A percentile compares a stretch with the other conserved stretches of the same genome.
Evolutionary conservation across 1,284 basidiomycete species (phyloP).

Genomic region (Austropuccinia psidii): DNA sequence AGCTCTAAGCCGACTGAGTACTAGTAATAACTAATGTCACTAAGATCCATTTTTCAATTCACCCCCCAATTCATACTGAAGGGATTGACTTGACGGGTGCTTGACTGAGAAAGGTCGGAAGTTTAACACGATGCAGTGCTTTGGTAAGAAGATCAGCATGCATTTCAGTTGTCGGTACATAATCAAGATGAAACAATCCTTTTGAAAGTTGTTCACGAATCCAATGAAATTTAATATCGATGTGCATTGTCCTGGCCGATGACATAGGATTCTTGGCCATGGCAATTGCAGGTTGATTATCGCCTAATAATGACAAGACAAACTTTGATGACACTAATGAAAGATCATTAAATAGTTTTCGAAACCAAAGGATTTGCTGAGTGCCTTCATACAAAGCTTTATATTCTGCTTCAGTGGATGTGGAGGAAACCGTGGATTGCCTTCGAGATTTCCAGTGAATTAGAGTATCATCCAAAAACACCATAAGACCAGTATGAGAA

Average conservation of each 20-base stretch:
- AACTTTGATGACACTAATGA: too few relatives aligned
- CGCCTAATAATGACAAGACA: too few relatives aligned
- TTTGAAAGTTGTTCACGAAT: conserved; percentile 48
- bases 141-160: conserved; percentile 52
- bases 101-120: too few relatives aligned
- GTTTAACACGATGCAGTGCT: conserved; percentile 41
- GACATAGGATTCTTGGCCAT: conserved; percentile 47
- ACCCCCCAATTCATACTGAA: too few relatives aligned
- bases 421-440: background rate
- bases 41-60: too few relatives aligned
- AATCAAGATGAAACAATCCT: conserved; percentile 44
- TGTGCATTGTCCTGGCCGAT: conserved; percentile 50
- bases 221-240: conserved; percentile 50
- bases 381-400: background rate
- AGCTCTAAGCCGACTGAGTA: too few relatives aligned
- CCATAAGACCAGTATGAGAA: background rate
- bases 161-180: conserved; percentile 47
- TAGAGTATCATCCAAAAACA: background rate
- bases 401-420: background rate
- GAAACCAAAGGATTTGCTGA: conserved; percentile 39
- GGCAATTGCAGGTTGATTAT: conserved; percentile 50
- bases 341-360: too few relatives aligned
- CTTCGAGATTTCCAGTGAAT: background rate
- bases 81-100: too few relatives aligned
- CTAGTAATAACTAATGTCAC: too few relatives aligned